Evolutionary conservation across 306 rosid genomes (phyloP).

Genomic region (Inga laurina): DNA sequence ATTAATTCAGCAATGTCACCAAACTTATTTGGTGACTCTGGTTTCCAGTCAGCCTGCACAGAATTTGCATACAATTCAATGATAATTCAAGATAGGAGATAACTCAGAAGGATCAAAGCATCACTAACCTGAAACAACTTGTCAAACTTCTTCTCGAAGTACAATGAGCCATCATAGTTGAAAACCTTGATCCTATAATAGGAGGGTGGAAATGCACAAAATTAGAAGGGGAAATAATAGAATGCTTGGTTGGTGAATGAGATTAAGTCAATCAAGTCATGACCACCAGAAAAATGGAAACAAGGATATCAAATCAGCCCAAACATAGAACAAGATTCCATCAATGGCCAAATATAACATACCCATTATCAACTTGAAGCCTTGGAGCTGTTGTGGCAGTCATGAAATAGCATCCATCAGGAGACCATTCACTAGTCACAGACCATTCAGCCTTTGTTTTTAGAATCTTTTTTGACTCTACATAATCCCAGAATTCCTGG

Average conservation of each 20-base stretch:
- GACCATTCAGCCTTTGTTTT: conserved; percentile 87
- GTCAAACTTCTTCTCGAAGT: conserved; percentile 91
- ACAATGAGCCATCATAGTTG: conserved; percentile 76
- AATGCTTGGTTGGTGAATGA: conserved; percentile 9
- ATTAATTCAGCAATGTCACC: conserved; percentile 67
- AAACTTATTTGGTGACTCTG: conserved; percentile 68
- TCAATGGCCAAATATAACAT: conserved; percentile 31
- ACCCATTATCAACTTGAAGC: conserved; percentile 97
- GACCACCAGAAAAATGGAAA: conserved; percentile 23
- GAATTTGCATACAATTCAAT: conserved; percentile 19
- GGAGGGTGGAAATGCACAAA: neutral
- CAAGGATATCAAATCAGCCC: conserved; percentile 15
- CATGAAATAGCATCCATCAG: conserved; percentile 94
- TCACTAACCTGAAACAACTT: conserved; percentile 82
- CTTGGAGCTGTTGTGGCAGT: conserved; percentile 98
- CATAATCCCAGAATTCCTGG: conserved; percentile 93
- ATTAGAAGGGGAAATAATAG: neutral
- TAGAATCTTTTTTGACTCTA: conserved; percentile 67
- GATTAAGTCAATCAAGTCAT: neutral
- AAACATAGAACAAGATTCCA: conserved; percentile 14
- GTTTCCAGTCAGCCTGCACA: conserved; percentile 91
- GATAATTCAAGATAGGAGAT: conserved; percentile 3
- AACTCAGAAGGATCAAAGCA: conserved; percentile 27
- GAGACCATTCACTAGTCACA: conserved; percentile 96
- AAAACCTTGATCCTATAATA: conserved; percentile 76